Evolutionary conservation across 257 asterid genomes (phyloP).

Genomic region (Cordia subcordata): DNA sequence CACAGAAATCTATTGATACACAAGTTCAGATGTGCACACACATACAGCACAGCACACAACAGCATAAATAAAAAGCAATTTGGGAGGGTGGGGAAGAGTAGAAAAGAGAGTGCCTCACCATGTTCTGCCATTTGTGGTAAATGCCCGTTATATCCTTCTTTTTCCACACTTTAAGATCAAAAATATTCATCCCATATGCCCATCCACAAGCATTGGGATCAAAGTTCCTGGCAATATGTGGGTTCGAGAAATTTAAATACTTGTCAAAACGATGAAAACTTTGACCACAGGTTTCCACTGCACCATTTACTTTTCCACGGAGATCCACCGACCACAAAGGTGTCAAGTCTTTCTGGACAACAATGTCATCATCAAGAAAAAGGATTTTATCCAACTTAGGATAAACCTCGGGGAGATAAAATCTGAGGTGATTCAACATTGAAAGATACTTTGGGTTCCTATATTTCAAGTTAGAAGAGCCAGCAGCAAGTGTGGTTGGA

Average conservation of each 20-base stretch:
- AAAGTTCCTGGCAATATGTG: conserved; percentile 78
- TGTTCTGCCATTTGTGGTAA: conserved; percentile 97
- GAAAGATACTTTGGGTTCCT: conserved; percentile 98
- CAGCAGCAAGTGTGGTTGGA: conserved; percentile 81
- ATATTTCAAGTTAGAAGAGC: conserved; percentile 92
- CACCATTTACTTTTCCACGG: conserved; percentile 92
- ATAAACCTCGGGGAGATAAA: conserved; percentile 93
- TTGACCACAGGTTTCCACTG: conserved; percentile 98
- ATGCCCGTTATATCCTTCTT: conserved; percentile 94
- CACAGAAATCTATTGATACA: neutral
- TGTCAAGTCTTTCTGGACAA: conserved; percentile 97
- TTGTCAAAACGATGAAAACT: conserved; percentile 96
- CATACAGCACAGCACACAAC: neutral
- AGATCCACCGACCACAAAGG: conserved; percentile 88
- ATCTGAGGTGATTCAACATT: conserved; percentile 96
- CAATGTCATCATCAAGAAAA: conserved; percentile 96
- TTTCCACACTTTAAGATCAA: conserved; percentile 94
- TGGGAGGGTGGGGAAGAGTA: conserved; percentile 1
- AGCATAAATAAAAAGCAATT: neutral
- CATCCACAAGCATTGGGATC: conserved; percentile 99
- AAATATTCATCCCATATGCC: conserved; percentile 99
- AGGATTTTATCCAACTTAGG: conserved; percentile 93
- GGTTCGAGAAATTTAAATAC: conserved; percentile 93
- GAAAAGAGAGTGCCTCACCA: conserved; percentile 43
- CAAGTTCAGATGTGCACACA: neutral